Conservation (phyloP, 1,284 basidiomycete species). For the Ceratobasidium sp. region DNA sequence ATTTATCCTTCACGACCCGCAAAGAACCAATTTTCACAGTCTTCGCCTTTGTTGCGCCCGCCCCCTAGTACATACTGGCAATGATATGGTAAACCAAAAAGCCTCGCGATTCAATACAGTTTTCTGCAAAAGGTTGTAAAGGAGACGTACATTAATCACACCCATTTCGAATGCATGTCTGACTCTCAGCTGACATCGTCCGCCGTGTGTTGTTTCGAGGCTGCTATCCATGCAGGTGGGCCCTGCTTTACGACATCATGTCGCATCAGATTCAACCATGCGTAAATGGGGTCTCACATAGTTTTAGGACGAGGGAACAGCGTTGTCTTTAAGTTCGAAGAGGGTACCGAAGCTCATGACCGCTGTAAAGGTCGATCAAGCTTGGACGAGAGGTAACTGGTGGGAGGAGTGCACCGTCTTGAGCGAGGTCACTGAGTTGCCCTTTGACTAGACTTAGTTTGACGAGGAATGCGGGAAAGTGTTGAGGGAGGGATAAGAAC, state of each 20-base stretch:
- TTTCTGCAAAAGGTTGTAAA: too few species aligned
- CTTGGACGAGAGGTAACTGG: constrained; percentile 10
- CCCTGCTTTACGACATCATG: too few species aligned
- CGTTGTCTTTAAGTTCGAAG: constrained; percentile 80
- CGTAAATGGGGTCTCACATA: constrained; percentile 53
- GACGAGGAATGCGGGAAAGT: constrained; percentile 86
- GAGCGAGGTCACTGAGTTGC: constrained; percentile 72
- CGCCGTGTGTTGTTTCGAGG: constrained; percentile 68
- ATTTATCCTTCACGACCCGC: too few species aligned
- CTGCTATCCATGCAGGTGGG: constrained; percentile 80
- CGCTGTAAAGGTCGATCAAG: constrained; percentile 57
- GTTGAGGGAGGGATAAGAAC: constrained; percentile 71
- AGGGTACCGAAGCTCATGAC: constrained; percentile 85
- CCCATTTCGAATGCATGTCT: constrained; percentile 85
- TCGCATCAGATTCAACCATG: neutral
- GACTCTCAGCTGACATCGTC: constrained; percentile 71
- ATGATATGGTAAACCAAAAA: too few species aligned
- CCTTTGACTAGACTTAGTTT: constrained; percentile 85
- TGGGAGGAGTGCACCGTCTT: too few species aligned
- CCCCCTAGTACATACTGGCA: too few species aligned
- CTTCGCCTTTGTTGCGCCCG: too few species aligned
- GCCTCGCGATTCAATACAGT: too few species aligned
- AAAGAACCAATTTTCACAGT: too few species aligned
- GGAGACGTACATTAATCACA: constrained; percentile 86
- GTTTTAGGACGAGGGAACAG: constrained; percentile 69